Evolutionary conservation across 306 rosid genomes (phyloP).

Genomic region (Lathyrus sativus): DNA sequence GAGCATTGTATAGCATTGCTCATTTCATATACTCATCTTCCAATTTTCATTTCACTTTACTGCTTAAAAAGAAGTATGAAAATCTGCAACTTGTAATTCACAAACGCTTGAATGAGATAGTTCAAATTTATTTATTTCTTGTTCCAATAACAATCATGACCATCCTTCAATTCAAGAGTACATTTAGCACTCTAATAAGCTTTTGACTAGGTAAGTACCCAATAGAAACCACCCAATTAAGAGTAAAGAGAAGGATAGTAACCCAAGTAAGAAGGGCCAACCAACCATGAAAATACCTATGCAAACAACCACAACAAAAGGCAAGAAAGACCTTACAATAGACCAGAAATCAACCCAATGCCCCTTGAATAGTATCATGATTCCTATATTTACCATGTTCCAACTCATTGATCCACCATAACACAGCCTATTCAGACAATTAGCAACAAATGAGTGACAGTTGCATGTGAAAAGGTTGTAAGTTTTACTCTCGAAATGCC

Average conservation of each 20-base stretch:
- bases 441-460: conserved; percentile 75
- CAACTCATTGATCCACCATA: conserved; percentile 82
- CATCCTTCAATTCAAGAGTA: conserved; percentile 32
- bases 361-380: conserved; percentile 71
- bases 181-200: conserved; percentile 64
- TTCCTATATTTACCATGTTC: conserved; percentile 87
- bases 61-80: too few relatives aligned
- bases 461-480: conserved; percentile 94
- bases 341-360: conserved; percentile 74
- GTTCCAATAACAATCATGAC: conserved; percentile 22
- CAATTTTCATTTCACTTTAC: too few relatives aligned
- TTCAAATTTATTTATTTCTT: not conserved
- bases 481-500: conserved; percentile 61
- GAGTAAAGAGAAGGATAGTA: conserved; percentile 62
- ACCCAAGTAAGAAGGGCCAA: conserved; percentile 75
- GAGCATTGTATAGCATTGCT: too few relatives aligned
- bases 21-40: too few relatives aligned
- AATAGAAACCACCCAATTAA: conserved; percentile 75
- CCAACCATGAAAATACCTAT: conserved; percentile 73
- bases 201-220: conserved; percentile 61
- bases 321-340: conserved; percentile 75
- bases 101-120: too few relatives aligned
- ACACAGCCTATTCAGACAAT: conserved; percentile 72
- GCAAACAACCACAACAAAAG: conserved; percentile 68
- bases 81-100: too few relatives aligned